Evolutionary conservation across 176 grass and related monocot genomes (phyloP).

Genomic region (Avena insularis): DNA sequence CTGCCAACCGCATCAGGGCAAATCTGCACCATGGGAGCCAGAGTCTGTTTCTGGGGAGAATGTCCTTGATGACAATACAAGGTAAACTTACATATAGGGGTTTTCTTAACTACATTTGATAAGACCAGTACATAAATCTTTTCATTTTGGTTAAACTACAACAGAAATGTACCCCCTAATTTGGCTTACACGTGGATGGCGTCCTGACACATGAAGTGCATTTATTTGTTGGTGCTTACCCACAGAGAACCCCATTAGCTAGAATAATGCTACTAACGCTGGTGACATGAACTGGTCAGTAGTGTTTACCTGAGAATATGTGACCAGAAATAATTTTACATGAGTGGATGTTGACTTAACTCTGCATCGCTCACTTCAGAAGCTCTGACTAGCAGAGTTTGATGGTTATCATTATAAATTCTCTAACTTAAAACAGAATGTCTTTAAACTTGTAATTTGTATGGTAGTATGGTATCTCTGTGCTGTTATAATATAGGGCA

Average conservation of each 20-base stretch:
- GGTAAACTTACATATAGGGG: conserved; percentile 51
- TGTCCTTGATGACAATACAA: conserved; percentile 54
- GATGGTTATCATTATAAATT: conserved; percentile 13
- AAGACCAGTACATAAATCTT: conserved; percentile 1
- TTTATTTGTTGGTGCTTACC: conserved; percentile 21
- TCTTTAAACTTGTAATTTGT: conserved; percentile 5
- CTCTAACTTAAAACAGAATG: background rate
- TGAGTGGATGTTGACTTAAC: background rate
- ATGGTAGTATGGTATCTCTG: background rate
- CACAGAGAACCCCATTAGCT: background rate
- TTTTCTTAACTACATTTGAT: background rate
- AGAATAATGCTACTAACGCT: background rate
- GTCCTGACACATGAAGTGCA: conserved; percentile 6
- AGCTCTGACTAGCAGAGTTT: conserved; percentile 31
- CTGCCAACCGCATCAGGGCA: conserved; percentile 68
- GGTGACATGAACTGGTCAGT: conserved; percentile 13
- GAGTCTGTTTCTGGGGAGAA: conserved; percentile 65
- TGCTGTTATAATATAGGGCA: conserved; percentile 22
- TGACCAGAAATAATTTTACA: conserved; percentile 26
- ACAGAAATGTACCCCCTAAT: background rate
- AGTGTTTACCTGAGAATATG: background rate
- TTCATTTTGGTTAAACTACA: conserved; percentile 1
- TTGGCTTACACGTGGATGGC: background rate
- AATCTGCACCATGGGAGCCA: conserved; percentile 79
- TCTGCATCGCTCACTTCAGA: background rate